These are phyloP conservation scores for Aschersonia sp. DNA, from an alignment of 2,329 filamentous ascomycete genomes.

Conservation along the genomic window DNA sequence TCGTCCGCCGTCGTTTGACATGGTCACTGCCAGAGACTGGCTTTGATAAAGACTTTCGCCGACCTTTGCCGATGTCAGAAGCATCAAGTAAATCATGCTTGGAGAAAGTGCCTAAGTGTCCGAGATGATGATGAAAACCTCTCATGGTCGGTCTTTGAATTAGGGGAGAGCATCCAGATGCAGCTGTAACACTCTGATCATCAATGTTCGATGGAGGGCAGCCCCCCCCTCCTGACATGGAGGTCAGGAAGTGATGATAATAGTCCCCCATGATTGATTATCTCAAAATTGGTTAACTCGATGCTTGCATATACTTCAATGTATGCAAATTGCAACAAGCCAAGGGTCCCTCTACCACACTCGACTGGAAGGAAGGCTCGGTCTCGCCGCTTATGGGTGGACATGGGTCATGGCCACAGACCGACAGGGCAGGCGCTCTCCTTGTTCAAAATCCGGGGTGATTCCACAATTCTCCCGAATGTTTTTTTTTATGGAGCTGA, in stretches of 20 bases:
- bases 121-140: constrained; percentile 29
- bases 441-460: constrained; percentile 3
- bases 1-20: constrained; percentile 83
- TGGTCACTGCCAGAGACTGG: constrained; percentile 40
- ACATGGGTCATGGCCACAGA: constrained; percentile 2
- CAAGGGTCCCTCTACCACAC: background rate
- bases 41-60: constrained; percentile 30
- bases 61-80: constrained; percentile 31
- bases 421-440: constrained; percentile 2
- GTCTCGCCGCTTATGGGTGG: constrained; percentile 3
- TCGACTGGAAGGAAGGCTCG: background rate
- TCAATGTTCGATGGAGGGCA: constrained; percentile 23
- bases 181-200: constrained; percentile 22
- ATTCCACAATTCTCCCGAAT: constrained; percentile 2
- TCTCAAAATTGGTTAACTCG: background rate
- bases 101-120: constrained; percentile 34
- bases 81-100: constrained; percentile 33
- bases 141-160: constrained; percentile 19
- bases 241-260: constrained; percentile 40
- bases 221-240: constrained; percentile 30
- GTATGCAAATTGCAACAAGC: constrained; percentile 1
- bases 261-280: constrained; percentile 34
- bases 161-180: constrained; percentile 16
- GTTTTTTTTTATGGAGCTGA: background rate
- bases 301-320: constrained; percentile 2